Conservation (phyloP, 1,284 basidiomycete species). For the Calocybe gambosa region DNA sequence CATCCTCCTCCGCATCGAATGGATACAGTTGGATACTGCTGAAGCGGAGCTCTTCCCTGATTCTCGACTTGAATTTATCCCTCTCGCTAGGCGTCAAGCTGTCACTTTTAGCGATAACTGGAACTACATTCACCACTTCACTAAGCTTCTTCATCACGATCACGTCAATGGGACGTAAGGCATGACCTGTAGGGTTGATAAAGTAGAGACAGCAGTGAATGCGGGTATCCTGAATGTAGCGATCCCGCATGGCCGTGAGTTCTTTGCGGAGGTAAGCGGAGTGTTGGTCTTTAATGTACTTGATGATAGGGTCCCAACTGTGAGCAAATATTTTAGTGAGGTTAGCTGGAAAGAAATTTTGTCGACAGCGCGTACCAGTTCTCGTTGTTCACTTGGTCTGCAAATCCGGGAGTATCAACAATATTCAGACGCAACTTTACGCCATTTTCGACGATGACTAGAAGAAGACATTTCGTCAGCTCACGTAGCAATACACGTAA, state of each 20-base stretch:
- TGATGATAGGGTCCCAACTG: conserved; percentile 98
- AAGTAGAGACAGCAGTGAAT: conserved; percentile 99
- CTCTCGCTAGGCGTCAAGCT: conserved; percentile 92
- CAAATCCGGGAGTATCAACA: conserved; percentile 98
- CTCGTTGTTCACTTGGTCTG: conserved; percentile 99
- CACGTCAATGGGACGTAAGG: conserved; percentile 90
- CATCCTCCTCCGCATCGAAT: conserved; percentile 94
- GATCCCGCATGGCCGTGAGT: conserved; percentile 97
- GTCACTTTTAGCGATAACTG: conserved; percentile 98
- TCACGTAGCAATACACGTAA: not conserved
- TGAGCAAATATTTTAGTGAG: not conserved
- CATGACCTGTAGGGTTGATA: conserved; percentile 95
- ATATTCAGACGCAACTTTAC: conserved; percentile 96
- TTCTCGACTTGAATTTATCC: conserved; percentile 91
- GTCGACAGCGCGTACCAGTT: conserved; percentile 63
- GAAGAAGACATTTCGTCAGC: not conserved
- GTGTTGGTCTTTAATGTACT: conserved; percentile 99
- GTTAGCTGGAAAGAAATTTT: not conserved
- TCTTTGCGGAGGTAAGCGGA: conserved; percentile 98
- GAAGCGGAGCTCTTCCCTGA: conserved; percentile 89
- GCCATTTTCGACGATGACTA: conserved; percentile 95
- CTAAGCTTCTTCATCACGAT: conserved; percentile 98
- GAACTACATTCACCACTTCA: conserved; percentile 98
- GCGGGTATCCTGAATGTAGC: conserved; percentile 96
- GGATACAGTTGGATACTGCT: conserved; percentile 95